A percentile compares a stretch with the other conserved stretches of the same genome.
Evolutionary conservation across 345 rosid species (phyloP).

Genomic region (Syzygium aqueum): DNA sequence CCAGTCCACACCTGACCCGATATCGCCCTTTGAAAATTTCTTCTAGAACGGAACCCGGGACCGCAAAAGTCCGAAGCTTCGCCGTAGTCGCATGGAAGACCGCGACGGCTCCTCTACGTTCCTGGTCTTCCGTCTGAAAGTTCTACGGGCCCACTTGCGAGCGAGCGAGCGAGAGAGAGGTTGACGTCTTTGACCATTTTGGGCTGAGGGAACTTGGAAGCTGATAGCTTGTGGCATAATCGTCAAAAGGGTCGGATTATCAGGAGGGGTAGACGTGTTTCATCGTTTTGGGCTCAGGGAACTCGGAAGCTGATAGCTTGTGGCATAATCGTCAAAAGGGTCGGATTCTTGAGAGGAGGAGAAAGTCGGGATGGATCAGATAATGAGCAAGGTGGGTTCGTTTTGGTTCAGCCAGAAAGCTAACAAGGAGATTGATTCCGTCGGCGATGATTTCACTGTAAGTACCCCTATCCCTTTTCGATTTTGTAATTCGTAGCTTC

Average conservation of each 20-base stretch:
- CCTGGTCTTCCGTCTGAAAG: background rate
- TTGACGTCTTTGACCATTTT: background rate
- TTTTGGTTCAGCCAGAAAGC: conserved; percentile 73
- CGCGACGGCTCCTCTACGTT: background rate
- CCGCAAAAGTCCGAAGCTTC: background rate
- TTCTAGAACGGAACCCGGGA: background rate
- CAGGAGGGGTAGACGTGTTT: background rate
- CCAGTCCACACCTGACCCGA: background rate
- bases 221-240: background rate
- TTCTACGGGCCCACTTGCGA: background rate
- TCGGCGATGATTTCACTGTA: conserved; percentile 83
- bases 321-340: background rate
- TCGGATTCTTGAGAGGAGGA: background rate
- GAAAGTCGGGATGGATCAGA: conserved; percentile 58
- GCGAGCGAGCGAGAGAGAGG: background rate
- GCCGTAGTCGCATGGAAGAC: background rate
- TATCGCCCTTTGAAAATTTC: background rate
- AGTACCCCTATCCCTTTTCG: background rate
- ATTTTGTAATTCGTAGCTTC: background rate
- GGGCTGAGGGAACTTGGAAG: background rate
- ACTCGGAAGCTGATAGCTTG: background rate
- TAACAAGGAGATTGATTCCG: conserved; percentile 71
- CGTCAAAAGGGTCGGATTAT: background rate
- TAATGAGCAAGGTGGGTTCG: conserved; percentile 83
- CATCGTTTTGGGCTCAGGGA: background rate